Conservation (phyloP, 139 green algal species). For the Micromonas pusilla region DNA sequence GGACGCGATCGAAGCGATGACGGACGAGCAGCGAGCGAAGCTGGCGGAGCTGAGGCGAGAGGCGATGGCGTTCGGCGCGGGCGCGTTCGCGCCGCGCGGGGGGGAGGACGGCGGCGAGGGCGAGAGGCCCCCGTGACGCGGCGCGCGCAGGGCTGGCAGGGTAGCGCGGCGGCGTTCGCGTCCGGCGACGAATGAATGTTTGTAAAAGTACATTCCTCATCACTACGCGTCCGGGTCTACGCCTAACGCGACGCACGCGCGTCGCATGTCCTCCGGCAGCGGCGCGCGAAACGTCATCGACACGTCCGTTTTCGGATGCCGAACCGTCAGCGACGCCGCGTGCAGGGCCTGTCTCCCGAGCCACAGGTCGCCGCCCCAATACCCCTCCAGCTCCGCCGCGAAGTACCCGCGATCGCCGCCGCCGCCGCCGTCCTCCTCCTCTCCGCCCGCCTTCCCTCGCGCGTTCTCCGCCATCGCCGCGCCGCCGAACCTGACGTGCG, state of each 20-base stretch:
- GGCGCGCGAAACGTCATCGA: constrained; percentile 21
- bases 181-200: too few relatives aligned
- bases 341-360: constrained; percentile 28
- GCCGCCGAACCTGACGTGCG: background rate
- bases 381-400: background rate
- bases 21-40: too few relatives aligned
- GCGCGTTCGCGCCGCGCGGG: too few relatives aligned
- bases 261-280: constrained; percentile 28
- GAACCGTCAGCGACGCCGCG: constrained; percentile 3
- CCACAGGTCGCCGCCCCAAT: background rate
- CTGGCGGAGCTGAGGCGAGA: too few relatives aligned
- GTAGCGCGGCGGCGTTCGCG: too few relatives aligned
- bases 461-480: background rate
- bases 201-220: background rate
- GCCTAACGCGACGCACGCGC: constrained; percentile 9
- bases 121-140: too few relatives aligned
- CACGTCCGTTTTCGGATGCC: constrained; percentile 26
- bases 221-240: background rate
- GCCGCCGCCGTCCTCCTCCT: background rate
- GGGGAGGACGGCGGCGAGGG: too few relatives aligned
- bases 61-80: too few relatives aligned
- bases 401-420: background rate
- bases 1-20: too few relatives aligned
- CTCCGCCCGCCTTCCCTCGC: background rate
- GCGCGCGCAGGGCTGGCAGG: too few relatives aligned